phyloP scores from a whole-genome alignment of 331 rosid species.

The Erythrophleum ivorense region DNA sequence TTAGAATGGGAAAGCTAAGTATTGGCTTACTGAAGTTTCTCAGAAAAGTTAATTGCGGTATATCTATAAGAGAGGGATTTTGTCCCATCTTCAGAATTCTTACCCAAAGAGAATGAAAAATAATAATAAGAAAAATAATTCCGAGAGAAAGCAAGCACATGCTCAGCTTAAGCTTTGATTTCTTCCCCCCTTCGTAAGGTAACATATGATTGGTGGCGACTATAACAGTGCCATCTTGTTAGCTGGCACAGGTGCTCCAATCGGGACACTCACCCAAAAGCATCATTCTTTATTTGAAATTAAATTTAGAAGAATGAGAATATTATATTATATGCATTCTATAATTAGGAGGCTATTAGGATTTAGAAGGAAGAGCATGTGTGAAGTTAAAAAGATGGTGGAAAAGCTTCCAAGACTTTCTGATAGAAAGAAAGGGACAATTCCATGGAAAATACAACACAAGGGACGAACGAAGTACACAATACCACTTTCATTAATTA shows the following conservation, averaged over 20 bases:
- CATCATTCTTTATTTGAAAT: constrained; percentile 19
- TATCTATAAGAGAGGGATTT: constrained; percentile 5
- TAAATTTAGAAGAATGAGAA: constrained; percentile 30
- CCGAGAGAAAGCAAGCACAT: constrained; percentile 24
- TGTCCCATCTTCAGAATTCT: constrained; percentile 28
- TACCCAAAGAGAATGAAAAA: constrained; percentile 4
- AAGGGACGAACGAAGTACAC: constrained; percentile 51
- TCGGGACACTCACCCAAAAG: not conserved
- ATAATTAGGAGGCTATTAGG: constrained; percentile 22
- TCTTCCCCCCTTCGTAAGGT: constrained; percentile 13
- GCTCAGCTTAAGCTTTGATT: constrained; percentile 27
- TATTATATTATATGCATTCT: constrained; percentile 12
- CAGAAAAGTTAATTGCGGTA: constrained; percentile 15
- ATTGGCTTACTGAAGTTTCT: not conserved
- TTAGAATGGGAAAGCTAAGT: not conserved
- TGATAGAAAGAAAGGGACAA: constrained; percentile 53
- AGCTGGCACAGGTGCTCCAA: constrained; percentile 27
- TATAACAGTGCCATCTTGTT: constrained; percentile 27
- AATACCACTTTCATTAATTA: constrained; percentile 43
- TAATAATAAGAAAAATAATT: not conserved
- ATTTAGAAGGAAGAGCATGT: constrained; percentile 27
- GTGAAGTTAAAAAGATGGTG: constrained; percentile 22
- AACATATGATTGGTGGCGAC: constrained; percentile 23
- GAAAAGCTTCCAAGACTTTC: constrained; percentile 51
- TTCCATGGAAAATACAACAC: constrained; percentile 50